Percentiles rank a stretch among this genome's conserved stretches.
phyloP scores from a whole-genome alignment of 306 rosid genomes.

The Urtica urens region DNA sequence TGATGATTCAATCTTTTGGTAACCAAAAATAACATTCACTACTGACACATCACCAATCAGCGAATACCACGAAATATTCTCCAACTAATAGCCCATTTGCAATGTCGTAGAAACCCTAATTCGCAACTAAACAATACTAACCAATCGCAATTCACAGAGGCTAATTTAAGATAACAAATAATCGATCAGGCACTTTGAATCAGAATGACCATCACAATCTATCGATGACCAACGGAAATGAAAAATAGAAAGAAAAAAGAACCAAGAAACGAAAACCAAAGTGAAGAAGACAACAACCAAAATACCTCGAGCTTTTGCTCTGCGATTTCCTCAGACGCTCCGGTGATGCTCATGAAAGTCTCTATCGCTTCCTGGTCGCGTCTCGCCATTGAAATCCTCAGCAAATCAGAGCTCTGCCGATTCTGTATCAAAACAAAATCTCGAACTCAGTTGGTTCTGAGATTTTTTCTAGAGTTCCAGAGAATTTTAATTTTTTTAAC shows the following conservation, averaged over 20 bases:
- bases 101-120: constrained; percentile 19
- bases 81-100: constrained; percentile 1
- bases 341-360: constrained; percentile 68
- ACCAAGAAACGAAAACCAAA: neutral
- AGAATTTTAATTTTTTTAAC: neutral
- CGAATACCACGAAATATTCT: neutral
- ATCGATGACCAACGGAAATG: neutral
- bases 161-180: neutral
- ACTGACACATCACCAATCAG: neutral
- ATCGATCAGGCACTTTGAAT: constrained; percentile 2
- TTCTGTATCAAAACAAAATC: neutral
- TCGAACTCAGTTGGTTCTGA: constrained; percentile 1
- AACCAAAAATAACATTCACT: neutral
- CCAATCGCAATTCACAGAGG: neutral
- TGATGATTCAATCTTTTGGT: neutral
- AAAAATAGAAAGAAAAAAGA: neutral
- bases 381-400: constrained; percentile 55
- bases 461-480: neutral
- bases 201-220: neutral
- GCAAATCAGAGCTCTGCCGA: neutral
- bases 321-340: constrained; percentile 52
- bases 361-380: constrained; percentile 72
- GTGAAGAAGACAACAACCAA: neutral
- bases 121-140: constrained; percentile 1
- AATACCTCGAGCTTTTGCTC: constrained; percentile 57